Evolutionary conservation across 768 basidiomycete genomes (phyloP).

Genomic region (Mycena galopus): DNA sequence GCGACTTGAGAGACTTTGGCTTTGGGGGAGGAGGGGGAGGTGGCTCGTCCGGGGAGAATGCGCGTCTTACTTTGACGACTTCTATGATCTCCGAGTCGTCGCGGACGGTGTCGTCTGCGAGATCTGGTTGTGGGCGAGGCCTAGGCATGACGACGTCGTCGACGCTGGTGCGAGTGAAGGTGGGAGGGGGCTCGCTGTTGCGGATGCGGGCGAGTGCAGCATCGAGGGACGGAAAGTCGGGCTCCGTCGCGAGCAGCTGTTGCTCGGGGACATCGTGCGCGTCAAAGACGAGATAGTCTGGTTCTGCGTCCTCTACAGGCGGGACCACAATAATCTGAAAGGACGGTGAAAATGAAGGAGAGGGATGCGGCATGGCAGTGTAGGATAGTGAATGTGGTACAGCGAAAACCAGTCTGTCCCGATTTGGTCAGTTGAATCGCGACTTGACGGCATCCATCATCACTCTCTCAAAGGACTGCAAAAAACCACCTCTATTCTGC

Average conservation of each 20-base stretch:
- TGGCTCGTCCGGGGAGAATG: slow-evolving; percentile 31
- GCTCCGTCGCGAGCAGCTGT: slow-evolving; percentile 29
- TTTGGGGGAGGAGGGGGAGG: slow-evolving; percentile 43
- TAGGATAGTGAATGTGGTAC: slow-evolving; percentile 16
- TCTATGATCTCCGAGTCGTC: slow-evolving; percentile 72
- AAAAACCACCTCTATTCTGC: too few species aligned
- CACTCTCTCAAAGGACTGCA: too few species aligned
- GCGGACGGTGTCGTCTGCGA: slow-evolving; percentile 37
- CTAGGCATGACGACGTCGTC: slow-evolving; percentile 42
- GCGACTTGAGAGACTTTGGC: slow-evolving; percentile 58
- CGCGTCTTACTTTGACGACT: slow-evolving; percentile 68
- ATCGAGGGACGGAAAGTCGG: slow-evolving; percentile 51
- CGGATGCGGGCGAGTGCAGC: slow-evolving; percentile 42
- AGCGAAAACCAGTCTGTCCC: not conserved
- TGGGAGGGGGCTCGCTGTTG: slow-evolving; percentile 37
- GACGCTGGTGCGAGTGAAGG: slow-evolving; percentile 38
- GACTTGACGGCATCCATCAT: not conserved
- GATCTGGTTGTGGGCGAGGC: slow-evolving; percentile 36
- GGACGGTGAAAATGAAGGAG: slow-evolving; percentile 30
- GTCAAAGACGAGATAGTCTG: slow-evolving; percentile 70
- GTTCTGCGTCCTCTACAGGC: slow-evolving; percentile 69
- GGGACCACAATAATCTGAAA: slow-evolving; percentile 62
- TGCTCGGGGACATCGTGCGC: slow-evolving; percentile 52
- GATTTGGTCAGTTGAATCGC: not conserved
- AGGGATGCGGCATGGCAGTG: slow-evolving; percentile 24